Base-by-base conservation (phyloP, 441 rosid species). In the Lepidium campestre region DNA sequence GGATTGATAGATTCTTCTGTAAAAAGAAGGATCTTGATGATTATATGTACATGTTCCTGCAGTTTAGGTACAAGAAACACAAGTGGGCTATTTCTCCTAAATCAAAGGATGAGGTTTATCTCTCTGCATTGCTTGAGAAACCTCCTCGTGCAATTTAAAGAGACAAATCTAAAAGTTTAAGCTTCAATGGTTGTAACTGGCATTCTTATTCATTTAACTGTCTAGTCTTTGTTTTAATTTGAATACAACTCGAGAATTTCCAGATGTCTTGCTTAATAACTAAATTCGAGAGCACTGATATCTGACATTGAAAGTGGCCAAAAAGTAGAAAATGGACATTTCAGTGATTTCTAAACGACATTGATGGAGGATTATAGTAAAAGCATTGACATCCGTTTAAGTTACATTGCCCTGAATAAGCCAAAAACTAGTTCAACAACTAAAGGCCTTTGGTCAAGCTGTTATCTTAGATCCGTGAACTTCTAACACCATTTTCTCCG, bases 1-100 rank as follows among this genome's bases (percentile, higher is more conserved):
- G 97, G 96, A 85, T 92, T 6, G 91, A 90, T 65, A 77, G 84
- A 56, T 90, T 93, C 83, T 90, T 86, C 29, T 93, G 96, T 53
- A 79, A 67, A 2, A 80, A 76, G 75, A 83, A 71, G 74, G 92
- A 93, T 76, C 69, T 85, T 39, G 93, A 92, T 79, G 93, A 90
- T 60, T 92, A 90, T 62, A 78, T 88, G 92, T 92, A 86, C 75
- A 90, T 88, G 97, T 85, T 90, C 68, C 77, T 86, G 78, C 96
- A 92, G 62, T 84, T 92, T 65, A 82, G 89, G 61, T 90, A 88
- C 82, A 88, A 79, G 92, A 92, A 90, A 77, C 92, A 85, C 57
- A 90, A 78, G 77, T 88, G 98, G 96, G 78, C 77, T 52, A 20
- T 90, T 54, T 79, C 86, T 52, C 85, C 87, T 9, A 90, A 90